Base-by-base conservation (phyloP, 805 yeast genomes). In the Candida caryicola region DNA sequence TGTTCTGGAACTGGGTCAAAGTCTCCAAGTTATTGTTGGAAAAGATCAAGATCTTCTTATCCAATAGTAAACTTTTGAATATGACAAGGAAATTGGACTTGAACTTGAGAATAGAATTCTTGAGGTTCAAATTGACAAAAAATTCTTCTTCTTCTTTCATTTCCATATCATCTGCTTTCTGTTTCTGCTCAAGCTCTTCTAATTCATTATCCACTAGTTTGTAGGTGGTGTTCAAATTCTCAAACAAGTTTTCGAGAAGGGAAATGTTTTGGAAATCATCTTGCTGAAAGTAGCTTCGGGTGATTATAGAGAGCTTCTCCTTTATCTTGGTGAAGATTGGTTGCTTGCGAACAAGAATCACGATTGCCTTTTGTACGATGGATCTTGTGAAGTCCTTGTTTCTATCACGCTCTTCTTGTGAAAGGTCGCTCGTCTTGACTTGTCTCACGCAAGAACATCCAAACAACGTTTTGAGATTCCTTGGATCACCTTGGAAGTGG, bases 371-470 rank as follows among this genome's bases (percentile, higher is more conserved):
- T 53, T 93, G 99, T 2, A 93, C 90, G 0, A 88, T 81, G 2
- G 95, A 84, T 40, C 99, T 69, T 0, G 95, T 86, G 19, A 85
- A 76, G 42, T 84, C 89, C 10, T 74, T 73, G 37, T 77, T 73
- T 37, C 74, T 67, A 39, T 69, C 72, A 16, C 61, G 43, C 47
- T 69, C 73, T 26, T 59, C 62, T 18, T 47, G 53, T 3, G 75
- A 55, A 40, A 91, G 64, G 19, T 81, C 82, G 19, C 74, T 72
- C 1, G 85, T 68, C 29, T 76, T 70, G 29, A 91, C 73, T 60
- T 91, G 98, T 27, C 96, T 74, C 19, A 90, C 87, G 63, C 99
- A 93, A 0, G 95, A 82, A 45, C 95, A 86, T 1, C 96, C 99
- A 70, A 93, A 93, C n/a, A 89, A 61, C 0, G 99, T 93, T 28